Conservation (phyloP, 208 protist genomes). For the Leishmania tarentolae region DNA sequence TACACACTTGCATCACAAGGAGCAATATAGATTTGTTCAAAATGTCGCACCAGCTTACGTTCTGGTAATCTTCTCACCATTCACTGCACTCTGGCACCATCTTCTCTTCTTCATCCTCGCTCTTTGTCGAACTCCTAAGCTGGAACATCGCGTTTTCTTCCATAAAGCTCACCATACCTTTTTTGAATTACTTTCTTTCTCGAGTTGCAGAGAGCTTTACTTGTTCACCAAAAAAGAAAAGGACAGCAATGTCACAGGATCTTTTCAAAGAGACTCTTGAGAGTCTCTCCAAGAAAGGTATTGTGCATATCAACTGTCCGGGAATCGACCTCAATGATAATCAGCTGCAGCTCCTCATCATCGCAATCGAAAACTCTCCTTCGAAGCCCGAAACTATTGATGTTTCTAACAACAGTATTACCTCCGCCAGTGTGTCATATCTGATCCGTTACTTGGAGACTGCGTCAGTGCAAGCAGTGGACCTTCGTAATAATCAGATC, state of each 20-base stretch:
- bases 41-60: background rate
- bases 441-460: constrained; percentile 52
- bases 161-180: background rate
- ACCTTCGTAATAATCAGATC: constrained; percentile 70
- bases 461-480: constrained; percentile 44
- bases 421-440: constrained; percentile 38
- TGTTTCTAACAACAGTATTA: constrained; percentile 66
- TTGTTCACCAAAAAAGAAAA: background rate
- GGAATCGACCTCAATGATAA: constrained; percentile 45
- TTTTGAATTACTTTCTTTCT: background rate
- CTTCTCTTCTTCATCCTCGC: too few relatives aligned
- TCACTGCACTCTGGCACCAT: background rate
- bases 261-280: constrained; percentile 48
- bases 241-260: constrained; percentile 18
- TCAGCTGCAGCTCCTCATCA: constrained; percentile 60
- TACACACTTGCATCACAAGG: background rate
- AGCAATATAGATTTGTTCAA: background rate
- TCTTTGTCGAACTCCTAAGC: background rate
- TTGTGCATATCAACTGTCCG: constrained; percentile 45
- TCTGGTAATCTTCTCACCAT: background rate
- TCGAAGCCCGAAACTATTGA: constrained; percentile 45
- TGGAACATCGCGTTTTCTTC: background rate
- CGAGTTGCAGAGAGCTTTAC: background rate
- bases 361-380: constrained; percentile 60
- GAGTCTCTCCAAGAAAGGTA: constrained; percentile 46